Base-by-base conservation (phyloP, 208 protist genomes). In the Phytomonas sp. region DNA sequence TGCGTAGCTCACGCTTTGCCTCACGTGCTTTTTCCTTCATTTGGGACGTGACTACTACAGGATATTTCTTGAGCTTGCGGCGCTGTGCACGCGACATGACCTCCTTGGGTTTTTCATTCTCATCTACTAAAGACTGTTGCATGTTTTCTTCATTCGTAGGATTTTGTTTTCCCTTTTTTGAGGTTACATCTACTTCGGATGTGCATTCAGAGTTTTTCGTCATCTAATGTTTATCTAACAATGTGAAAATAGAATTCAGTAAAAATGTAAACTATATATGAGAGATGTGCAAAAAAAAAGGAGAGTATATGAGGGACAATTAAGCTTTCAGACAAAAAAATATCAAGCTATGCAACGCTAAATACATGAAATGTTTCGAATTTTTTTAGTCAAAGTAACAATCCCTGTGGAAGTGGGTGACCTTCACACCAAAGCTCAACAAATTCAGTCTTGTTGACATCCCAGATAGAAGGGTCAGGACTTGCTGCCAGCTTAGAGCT, bases 31-130 rank as follows among this genome's bases (percentile, higher is more conserved):
- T 71, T 74, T 90, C 85, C 72, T 84, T 85, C 91, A 96, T 94
- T 72, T 90, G 78, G 1, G 81, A 69, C 23, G 91, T 94, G 52
- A 96, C 91, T 2, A 87, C 68, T 60, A 92, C 78, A 30, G 59
- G 76, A 30, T 84, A 79, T 61, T 88, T 89, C 82, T 93, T 92
- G 71, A 91, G 76, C 72, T 75, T 81, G 0, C 91, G 84, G 23
- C 91, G 80, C 69, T 89, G 81, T 16, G 91, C 88, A 7, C 77
- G 73, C 5, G 91, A 93, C 84, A 96, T 91, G 60, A 94, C 81
- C 32, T 81, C 75, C 70, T 86, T 85, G 29, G 78, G 81, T 26
- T 72, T 45, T 31, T 63, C 76, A 60, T 69, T 69, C 32, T 63
- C 66, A 66, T 49, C 42, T 45, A 68, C 60, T 26, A 60, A 31